Evolutionary conservation across 1,284 basidiomycete genomes (phyloP), one percentile per base, ranked within the genome.

Genomic region (Thecaphora thlaspeos): DNA sequence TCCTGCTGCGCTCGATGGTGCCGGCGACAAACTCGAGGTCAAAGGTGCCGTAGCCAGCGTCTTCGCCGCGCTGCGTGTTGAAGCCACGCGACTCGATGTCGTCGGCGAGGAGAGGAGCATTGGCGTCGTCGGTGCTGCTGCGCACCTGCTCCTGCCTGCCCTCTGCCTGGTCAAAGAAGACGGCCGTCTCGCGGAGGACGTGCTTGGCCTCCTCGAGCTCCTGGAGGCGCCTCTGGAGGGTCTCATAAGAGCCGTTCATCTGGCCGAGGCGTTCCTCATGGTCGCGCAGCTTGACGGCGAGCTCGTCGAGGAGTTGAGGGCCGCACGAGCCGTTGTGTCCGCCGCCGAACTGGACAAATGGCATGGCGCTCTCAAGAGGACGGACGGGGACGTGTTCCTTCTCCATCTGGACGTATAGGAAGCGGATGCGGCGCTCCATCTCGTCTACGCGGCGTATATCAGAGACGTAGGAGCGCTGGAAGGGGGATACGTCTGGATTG

Each of bases 381-480:
- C 80, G 73, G 57, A 94, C 84, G 43, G 88, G 87, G 42, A 97
- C 82, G 9, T 84, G 83, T 63, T 90, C 88, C 73, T 85, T 87
- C 60, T 88, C 85, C 70, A 97, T 92, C 76, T 97, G 91, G 34
- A 84, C 82, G 14, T 84, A 80, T 74, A 98, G 93, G 79, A 97
- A 95, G 44, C 91, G 87, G 43, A 95, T 86, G 30, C 92, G 88
- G 61, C 95, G 88, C 23, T 90, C 87, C 88, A 95, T 94, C 77
- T 99, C 93, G 77, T 95, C 92, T 51, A 95, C 85, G 56, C 90
- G 86, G 40, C 94, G 87, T 66, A 98, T 92, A 78, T 96, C 93
- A 41, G 88, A 88, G 56, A 96, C 91, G 78, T 94, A 99, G 7
- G 94, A 92, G 63, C 95, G 90, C 83, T 99, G 95, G 82, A 98